Conservation (phyloP, 2,329 filamentous ascomycete species). For the Botrytis medusae region DNA sequence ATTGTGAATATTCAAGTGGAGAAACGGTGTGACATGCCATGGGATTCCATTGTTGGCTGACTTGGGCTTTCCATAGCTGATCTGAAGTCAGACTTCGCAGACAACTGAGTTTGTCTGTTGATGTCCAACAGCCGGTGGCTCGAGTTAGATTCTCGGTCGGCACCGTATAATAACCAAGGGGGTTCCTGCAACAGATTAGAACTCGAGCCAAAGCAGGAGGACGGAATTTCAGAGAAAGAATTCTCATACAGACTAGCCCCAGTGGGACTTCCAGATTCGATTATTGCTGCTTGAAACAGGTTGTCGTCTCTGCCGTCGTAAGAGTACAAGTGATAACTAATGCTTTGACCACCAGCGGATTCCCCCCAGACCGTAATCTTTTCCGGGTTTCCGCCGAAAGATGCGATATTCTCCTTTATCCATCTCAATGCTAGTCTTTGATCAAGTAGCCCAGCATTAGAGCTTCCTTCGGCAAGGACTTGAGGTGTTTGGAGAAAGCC, state of each 20-base stretch:
- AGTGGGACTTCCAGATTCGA: constrained; percentile 49
- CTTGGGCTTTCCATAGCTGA: constrained; percentile 25
- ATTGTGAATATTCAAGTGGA: not conserved
- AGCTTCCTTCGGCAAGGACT: constrained; percentile 52
- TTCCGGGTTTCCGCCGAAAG: constrained; percentile 45
- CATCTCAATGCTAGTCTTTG: constrained; percentile 57
- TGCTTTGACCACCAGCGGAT: constrained; percentile 53
- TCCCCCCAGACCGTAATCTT: constrained; percentile 47
- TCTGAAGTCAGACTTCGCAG: constrained; percentile 29
- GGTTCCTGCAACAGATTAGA: constrained; percentile 22
- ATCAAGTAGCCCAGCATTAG: constrained; percentile 65
- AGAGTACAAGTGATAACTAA: constrained; percentile 54
- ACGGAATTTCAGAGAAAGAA: not conserved
- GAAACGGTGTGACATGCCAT: not conserved
- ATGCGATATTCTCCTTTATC: constrained; percentile 56
- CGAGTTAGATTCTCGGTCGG: constrained; percentile 43
- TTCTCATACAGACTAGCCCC: constrained; percentile 18
- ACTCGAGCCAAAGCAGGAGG: too few species aligned
- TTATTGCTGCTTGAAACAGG: constrained; percentile 54
- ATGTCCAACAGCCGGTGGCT: constrained; percentile 31
- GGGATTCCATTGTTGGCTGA: constrained; percentile 32
- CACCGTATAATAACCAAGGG: constrained; percentile 40
- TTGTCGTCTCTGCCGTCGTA: constrained; percentile 55
- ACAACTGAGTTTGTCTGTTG: constrained; percentile 30
- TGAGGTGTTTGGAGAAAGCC: constrained; percentile 65